Conservation (phyloP, 306 rosid species). For the Sphenostylis stenocarpa region DNA sequence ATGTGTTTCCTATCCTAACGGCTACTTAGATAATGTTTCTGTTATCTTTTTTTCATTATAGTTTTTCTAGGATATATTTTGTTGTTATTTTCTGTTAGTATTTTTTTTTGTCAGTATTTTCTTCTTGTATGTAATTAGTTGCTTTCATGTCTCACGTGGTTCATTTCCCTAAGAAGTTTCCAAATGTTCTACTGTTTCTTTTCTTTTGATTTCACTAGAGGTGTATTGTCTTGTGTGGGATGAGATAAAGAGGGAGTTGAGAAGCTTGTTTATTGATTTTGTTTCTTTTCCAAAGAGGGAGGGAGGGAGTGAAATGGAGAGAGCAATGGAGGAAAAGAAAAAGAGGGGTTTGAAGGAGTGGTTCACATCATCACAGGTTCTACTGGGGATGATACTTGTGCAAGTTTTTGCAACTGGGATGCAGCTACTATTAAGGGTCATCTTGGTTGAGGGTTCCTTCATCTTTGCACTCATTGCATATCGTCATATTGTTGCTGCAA, state of each 20-base stretch:
- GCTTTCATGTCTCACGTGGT: slow-evolving; percentile 28
- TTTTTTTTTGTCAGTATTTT: too few species aligned
- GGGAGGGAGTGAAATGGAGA: background rate
- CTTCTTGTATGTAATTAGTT: too few species aligned
- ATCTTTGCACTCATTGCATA: slow-evolving; percentile 62
- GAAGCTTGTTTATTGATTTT: too few species aligned
- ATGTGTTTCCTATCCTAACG: background rate
- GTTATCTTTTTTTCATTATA: background rate
- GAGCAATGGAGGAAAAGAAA: background rate
- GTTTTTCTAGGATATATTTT: too few species aligned
- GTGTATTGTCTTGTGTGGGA: background rate
- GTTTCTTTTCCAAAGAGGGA: background rate
- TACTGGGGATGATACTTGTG: slow-evolving; percentile 54
- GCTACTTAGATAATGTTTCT: background rate
- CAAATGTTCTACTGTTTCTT: background rate
- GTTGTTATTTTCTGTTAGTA: too few species aligned
- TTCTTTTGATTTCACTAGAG: background rate
- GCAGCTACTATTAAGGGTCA: slow-evolving; percentile 55
- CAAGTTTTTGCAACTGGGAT: slow-evolving; percentile 53
- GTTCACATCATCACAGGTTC: slow-evolving; percentile 38
- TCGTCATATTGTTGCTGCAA: slow-evolving; percentile 59
- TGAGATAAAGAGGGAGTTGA: too few species aligned
- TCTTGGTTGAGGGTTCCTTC: slow-evolving; percentile 53
- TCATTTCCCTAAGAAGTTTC: background rate
- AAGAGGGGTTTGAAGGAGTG: slow-evolving; percentile 20